Evolutionary conservation across 2,329 filamentous ascomycete species (phyloP).

Genomic region (Truncatella angustata): DNA sequence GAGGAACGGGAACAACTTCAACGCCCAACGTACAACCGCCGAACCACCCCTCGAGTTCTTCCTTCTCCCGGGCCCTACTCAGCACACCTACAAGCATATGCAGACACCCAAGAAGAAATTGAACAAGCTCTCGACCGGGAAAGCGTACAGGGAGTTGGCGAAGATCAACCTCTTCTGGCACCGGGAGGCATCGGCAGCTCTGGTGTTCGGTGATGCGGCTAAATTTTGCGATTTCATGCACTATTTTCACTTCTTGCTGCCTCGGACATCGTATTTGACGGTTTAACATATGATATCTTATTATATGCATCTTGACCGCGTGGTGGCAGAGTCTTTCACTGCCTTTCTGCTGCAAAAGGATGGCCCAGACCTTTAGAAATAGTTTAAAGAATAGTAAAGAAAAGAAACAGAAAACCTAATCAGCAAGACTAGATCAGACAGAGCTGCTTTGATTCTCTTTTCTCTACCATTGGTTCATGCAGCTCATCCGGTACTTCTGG

Average conservation of each 20-base stretch:
- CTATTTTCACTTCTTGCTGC: too few species aligned
- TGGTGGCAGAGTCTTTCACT: too few species aligned
- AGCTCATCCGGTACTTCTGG: too few species aligned
- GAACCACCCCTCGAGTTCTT: constrained; percentile 30
- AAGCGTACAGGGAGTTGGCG: constrained; percentile 30
- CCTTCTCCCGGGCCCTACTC: constrained; percentile 32
- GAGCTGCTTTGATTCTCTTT: too few species aligned
- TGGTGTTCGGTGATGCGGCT: constrained; percentile 24
- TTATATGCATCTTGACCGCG: too few species aligned
- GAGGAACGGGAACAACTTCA: constrained; percentile 18
- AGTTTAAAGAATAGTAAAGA: too few species aligned
- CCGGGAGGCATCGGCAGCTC: constrained; percentile 31
- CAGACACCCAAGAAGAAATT: constrained; percentile 33
- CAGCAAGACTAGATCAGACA: too few species aligned
- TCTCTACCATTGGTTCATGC: too few species aligned
- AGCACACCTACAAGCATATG: constrained; percentile 32
- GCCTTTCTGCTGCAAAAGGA: too few species aligned
- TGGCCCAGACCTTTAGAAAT: too few species aligned
- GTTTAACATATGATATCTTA: not conserved
- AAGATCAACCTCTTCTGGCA: constrained; percentile 32
- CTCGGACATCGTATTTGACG: too few species aligned
- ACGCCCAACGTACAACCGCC: constrained; percentile 27
- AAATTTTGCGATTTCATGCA: not conserved
- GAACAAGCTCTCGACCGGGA: constrained; percentile 31
- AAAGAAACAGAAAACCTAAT: too few species aligned